A percentile compares a stretch with the other conserved stretches of the same genome.
Conservation (phyloP, 768 basidiomycete species). For the Boletus insuetus region DNA sequence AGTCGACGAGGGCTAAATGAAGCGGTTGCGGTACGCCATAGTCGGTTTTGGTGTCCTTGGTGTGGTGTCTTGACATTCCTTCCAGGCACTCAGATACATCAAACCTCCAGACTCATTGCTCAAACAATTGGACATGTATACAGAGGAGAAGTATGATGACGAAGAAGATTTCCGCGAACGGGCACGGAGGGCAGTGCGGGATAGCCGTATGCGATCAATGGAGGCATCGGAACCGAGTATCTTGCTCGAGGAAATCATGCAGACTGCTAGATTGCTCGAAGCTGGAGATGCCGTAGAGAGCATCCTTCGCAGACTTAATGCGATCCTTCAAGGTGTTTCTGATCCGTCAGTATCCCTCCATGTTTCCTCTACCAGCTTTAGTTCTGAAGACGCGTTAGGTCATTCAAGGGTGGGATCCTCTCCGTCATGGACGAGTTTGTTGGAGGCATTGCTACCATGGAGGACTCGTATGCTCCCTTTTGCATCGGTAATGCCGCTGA, state of each 20-base stretch:
- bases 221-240: slow-evolving; percentile 49
- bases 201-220: slow-evolving; percentile 18
- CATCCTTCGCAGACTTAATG: slow-evolving; percentile 53
- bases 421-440: slow-evolving; percentile 64
- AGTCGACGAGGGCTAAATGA: slow-evolving; percentile 80
- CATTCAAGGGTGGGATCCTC: slow-evolving; percentile 58
- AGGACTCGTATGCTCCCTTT: slow-evolving; percentile 54
- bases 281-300: slow-evolving; percentile 43
- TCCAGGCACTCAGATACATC: slow-evolving; percentile 69
- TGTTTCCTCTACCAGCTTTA: neutral
- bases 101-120: slow-evolving; percentile 75
- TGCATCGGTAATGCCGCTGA: neutral
- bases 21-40: slow-evolving; percentile 66
- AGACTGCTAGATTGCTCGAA: slow-evolving; percentile 47
- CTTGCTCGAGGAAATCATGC: slow-evolving; percentile 59
- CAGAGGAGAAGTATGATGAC: slow-evolving; percentile 89
- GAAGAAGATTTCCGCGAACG: slow-evolving; percentile 80
- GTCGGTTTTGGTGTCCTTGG: neutral
- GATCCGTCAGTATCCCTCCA: slow-evolving; percentile 49
- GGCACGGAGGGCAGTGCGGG: slow-evolving; percentile 38
- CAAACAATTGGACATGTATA: slow-evolving; percentile 78
- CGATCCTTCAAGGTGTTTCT: slow-evolving; percentile 56
- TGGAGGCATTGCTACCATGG: slow-evolving; percentile 54
- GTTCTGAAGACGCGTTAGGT: slow-evolving; percentile 37
- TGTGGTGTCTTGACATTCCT: neutral